Evolutionary conservation across 805 yeast genomes (phyloP).

Genomic region (Nakazawaea peltata): DNA sequence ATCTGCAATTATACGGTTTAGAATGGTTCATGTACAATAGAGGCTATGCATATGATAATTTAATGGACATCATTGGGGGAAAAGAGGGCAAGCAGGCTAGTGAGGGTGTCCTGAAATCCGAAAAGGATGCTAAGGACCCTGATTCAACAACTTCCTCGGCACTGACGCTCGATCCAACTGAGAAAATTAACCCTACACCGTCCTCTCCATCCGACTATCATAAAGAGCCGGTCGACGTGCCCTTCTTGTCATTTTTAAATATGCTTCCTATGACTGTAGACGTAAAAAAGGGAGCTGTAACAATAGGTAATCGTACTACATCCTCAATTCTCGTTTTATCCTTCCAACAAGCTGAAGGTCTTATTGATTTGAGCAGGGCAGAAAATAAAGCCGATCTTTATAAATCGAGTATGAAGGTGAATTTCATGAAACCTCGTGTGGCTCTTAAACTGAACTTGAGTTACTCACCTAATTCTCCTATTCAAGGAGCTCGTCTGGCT

Average conservation of each 20-base stretch:
- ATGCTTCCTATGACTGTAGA: conserved; percentile 56
- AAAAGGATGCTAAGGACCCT: background rate
- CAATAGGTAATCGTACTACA: conserved; percentile 74
- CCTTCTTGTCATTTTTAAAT: conserved; percentile 17
- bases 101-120: background rate
- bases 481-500: background rate
- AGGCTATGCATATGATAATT: conserved; percentile 64
- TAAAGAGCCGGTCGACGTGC: background rate
- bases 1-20: conserved; percentile 60
- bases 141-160: conserved; percentile 2
- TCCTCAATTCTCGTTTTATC: conserved; percentile 64
- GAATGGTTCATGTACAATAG: conserved; percentile 83
- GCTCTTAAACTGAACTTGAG: conserved; percentile 65
- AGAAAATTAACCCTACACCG: background rate
- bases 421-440: conserved; percentile 44
- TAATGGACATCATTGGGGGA: conserved; percentile 26
- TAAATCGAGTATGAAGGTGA: conserved; percentile 35
- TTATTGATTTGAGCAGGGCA: conserved; percentile 45
- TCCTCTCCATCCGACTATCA: background rate
- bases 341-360: conserved; percentile 44
- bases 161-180: background rate
- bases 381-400: conserved; percentile 47
- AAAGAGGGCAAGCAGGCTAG: background rate
- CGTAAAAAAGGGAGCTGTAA: conserved; percentile 61
- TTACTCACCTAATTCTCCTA: conserved; percentile 28